Evolutionary conservation across 2,329 filamentous ascomycete species (phyloP).

Genomic region (Dendryphion nanum): DNA sequence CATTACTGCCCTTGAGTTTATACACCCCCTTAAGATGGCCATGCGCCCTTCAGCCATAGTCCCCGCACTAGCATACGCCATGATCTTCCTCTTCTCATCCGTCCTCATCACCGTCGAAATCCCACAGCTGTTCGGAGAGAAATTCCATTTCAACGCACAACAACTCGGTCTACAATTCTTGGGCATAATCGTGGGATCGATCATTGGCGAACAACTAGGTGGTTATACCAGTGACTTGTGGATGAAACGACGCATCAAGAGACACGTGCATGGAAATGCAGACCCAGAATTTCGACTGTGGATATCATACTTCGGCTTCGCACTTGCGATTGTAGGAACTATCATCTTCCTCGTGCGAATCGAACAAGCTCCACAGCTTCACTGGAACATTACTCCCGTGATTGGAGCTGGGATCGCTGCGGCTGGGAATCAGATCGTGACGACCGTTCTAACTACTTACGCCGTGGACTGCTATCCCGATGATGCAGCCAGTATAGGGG

Average conservation of each 20-base stretch:
- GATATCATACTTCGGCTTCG: slow-evolving; percentile 55
- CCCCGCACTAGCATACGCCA: slow-evolving; percentile 53
- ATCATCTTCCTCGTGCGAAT: slow-evolving; percentile 56
- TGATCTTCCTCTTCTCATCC: slow-evolving; percentile 57
- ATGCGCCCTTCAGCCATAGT: slow-evolving; percentile 50
- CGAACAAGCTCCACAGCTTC: slow-evolving; percentile 40
- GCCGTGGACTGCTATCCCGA: slow-evolving; percentile 58
- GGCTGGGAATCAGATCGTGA: slow-evolving; percentile 60
- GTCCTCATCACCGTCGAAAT: slow-evolving; percentile 59
- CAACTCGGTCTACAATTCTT: slow-evolving; percentile 60
- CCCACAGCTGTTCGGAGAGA: slow-evolving; percentile 56
- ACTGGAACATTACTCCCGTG: slow-evolving; percentile 59
- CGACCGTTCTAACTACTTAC: slow-evolving; percentile 60
- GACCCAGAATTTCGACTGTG: slow-evolving; percentile 59
- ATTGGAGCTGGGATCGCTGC: slow-evolving; percentile 52
- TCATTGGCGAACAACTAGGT: slow-evolving; percentile 60
- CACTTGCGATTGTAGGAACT: slow-evolving; percentile 52
- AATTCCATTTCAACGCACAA: slow-evolving; percentile 58
- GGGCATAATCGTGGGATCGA: slow-evolving; percentile 55
- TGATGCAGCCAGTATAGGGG: slow-evolving; percentile 55
- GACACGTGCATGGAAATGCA: slow-evolving; percentile 35
- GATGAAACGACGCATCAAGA: slow-evolving; percentile 46
- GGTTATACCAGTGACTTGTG: slow-evolving; percentile 55
- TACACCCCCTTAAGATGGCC: slow-evolving; percentile 51
- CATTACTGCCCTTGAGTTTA: slow-evolving; percentile 50